phyloP scores from a whole-genome alignment of 768 basidiomycete species.

The Tylopilus subfusipes region DNA sequence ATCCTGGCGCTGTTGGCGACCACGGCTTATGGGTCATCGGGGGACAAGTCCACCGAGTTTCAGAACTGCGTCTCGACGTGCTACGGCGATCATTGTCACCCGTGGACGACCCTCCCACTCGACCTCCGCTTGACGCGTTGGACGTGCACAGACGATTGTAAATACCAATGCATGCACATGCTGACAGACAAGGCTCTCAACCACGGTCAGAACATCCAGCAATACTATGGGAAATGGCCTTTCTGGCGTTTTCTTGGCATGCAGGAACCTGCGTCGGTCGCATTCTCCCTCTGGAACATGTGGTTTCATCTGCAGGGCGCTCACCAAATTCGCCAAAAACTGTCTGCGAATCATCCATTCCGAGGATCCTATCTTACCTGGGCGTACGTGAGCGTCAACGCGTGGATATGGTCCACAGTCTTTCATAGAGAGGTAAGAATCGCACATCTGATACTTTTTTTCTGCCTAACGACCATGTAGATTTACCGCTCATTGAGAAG shows the following conservation, averaged over 20 bases:
- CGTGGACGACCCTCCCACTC: constrained; percentile 43
- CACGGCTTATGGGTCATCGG: constrained; percentile 24
- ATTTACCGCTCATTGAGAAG: constrained; percentile 79
- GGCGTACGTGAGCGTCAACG: constrained; percentile 73
- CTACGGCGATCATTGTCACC: constrained; percentile 27
- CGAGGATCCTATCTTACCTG: constrained; percentile 61
- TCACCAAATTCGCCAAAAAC: constrained; percentile 39
- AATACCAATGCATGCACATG: constrained; percentile 83
- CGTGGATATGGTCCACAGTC: constrained; percentile 89
- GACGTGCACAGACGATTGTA: constrained; percentile 86
- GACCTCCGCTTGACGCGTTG: constrained; percentile 70
- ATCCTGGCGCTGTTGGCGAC: constrained; percentile 13
- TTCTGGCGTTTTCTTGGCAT: constrained; percentile 86
- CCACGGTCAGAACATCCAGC: constrained; percentile 49
- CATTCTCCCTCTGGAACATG: constrained; percentile 86
- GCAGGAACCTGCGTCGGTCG: constrained; percentile 92
- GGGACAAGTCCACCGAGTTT: constrained; percentile 35
- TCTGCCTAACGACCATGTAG: constrained; percentile 38
- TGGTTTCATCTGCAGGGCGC: constrained; percentile 67
- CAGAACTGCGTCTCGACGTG: constrained; percentile 38
- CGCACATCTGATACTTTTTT: not conserved
- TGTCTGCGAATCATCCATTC: constrained; percentile 66
- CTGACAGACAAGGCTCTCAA: constrained; percentile 58
- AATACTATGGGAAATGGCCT: constrained; percentile 97
- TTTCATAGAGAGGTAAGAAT: constrained; percentile 85